Conservation (phyloP, 805 yeast species). For the Pichia gijzeniarum region DNA sequence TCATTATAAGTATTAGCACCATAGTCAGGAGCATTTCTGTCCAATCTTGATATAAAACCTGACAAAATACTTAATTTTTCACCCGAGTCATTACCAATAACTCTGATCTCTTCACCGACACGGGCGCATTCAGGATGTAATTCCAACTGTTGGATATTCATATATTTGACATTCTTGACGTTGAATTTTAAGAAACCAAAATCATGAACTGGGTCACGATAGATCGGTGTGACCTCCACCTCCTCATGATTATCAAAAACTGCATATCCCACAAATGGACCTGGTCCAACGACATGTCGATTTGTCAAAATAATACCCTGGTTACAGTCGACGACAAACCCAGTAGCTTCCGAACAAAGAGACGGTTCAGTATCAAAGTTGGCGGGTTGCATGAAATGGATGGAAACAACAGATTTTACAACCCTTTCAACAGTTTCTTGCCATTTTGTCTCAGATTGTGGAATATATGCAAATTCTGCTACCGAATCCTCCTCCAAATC, state of each 20-base stretch:
- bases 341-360: slow-evolving; percentile 85
- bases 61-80: slow-evolving; percentile 84
- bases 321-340: slow-evolving; percentile 82
- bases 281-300: slow-evolving; percentile 93
- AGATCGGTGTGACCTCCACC: slow-evolving; percentile 75
- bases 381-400: slow-evolving; percentile 82
- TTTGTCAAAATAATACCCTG: slow-evolving; percentile 83
- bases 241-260: slow-evolving; percentile 95
- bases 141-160: slow-evolving; percentile 59
- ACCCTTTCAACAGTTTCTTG: slow-evolving; percentile 74
- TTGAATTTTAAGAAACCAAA: slow-evolving; percentile 83
- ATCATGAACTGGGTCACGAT: slow-evolving; percentile 93
- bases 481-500: not conserved
- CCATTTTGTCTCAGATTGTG: slow-evolving; percentile 45
- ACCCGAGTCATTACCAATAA: slow-evolving; percentile 95
- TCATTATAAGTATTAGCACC: slow-evolving; percentile 85
- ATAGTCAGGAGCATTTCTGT: slow-evolving; percentile 92
- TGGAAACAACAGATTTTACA: slow-evolving; percentile 80
- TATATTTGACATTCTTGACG: slow-evolving; percentile 64
- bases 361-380: slow-evolving; percentile 83
- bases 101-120: slow-evolving; percentile 91
- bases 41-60: slow-evolving; percentile 79
- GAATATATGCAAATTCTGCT: slow-evolving; percentile 7
- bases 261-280: slow-evolving; percentile 87
- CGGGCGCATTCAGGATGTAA: slow-evolving; percentile 76